phyloP scores from a whole-genome alignment of 1,139 yeast species.

The Casaregolazyma lundiana region DNA sequence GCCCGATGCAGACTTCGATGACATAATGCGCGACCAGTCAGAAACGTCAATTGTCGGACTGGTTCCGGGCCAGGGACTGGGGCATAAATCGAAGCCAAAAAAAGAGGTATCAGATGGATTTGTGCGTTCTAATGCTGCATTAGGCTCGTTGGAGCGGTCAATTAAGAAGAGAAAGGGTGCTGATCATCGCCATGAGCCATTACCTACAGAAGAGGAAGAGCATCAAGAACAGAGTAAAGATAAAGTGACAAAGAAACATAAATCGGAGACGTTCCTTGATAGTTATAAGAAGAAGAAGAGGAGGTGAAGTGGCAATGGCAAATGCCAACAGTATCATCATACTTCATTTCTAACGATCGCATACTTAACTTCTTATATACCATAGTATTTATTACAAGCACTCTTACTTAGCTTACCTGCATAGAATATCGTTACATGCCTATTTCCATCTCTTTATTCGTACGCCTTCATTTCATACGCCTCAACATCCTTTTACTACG shows the following conservation, averaged over 20 bases:
- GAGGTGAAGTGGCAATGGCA: too few species aligned
- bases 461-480: too few species aligned
- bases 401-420: neutral
- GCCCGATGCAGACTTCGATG: conserved; percentile 13
- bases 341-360: too few species aligned
- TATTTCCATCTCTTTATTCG: neutral
- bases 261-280: conserved; percentile 18
- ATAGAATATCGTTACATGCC: neutral
- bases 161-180: conserved; percentile 5
- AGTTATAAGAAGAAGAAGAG: conserved; percentile 21
- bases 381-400: neutral
- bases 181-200: neutral
- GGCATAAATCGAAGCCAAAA: conserved; percentile 4
- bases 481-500: too few species aligned
- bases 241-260: conserved; percentile 10
- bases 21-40: conserved; percentile 7
- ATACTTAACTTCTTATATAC: too few species aligned
- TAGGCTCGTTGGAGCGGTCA: conserved; percentile 4
- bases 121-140: neutral
- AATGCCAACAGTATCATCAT: too few species aligned
- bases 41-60: neutral
- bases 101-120: neutral
- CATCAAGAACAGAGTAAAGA: conserved; percentile 4
- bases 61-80: conserved; percentile 6
- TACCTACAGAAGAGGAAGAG: neutral